A percentile compares a stretch with the other conserved stretches of the same genome.
These are phyloP conservation scores for Mrakiaceae sp. DNA, from an alignment of 1,284 basidiomycete genomes.

Conservation along the genomic window DNA sequence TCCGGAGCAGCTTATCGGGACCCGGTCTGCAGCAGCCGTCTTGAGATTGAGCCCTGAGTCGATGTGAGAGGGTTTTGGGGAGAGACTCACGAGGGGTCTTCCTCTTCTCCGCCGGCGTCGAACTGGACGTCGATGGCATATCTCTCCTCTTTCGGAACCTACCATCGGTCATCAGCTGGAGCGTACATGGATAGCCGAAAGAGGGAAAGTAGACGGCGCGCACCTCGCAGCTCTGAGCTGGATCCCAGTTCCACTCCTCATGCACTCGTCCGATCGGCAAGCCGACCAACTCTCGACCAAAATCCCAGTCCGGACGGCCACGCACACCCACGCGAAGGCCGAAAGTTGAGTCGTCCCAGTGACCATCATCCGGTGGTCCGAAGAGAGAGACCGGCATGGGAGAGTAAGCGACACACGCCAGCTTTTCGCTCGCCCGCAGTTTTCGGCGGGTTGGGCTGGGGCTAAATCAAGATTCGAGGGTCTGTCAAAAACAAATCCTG, in stretches of 20 bases:
- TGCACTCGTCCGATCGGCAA: slow-evolving; percentile 24
- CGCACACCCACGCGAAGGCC: slow-evolving; percentile 53
- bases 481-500: too few relatives aligned
- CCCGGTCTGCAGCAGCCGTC: slow-evolving; percentile 37
- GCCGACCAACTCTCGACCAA: slow-evolving; percentile 56
- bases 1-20: slow-evolving; percentile 49
- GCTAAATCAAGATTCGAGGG: slow-evolving; percentile 40
- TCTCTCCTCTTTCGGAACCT: background rate
- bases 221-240: too few relatives aligned
- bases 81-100: slow-evolving; percentile 45
- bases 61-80: background rate
- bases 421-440: slow-evolving; percentile 50
- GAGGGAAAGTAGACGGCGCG: too few relatives aligned
- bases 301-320: slow-evolving; percentile 61
- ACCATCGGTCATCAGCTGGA: background rate
- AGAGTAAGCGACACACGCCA: slow-evolving; percentile 59
- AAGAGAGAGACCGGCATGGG: slow-evolving; percentile 31
- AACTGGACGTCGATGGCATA: slow-evolving; percentile 61
- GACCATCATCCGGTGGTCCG: background rate
- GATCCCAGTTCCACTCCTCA: too few relatives aligned
- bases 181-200: too few relatives aligned
- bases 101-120: slow-evolving; percentile 47
- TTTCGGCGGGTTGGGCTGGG: slow-evolving; percentile 48
- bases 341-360: slow-evolving; percentile 30
- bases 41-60: background rate